Evolutionary conservation across 495 filamentous ascomycete genomes (phyloP), one percentile per base, ranked within the genome.

Genomic region (Entonaema liquescens): DNA sequence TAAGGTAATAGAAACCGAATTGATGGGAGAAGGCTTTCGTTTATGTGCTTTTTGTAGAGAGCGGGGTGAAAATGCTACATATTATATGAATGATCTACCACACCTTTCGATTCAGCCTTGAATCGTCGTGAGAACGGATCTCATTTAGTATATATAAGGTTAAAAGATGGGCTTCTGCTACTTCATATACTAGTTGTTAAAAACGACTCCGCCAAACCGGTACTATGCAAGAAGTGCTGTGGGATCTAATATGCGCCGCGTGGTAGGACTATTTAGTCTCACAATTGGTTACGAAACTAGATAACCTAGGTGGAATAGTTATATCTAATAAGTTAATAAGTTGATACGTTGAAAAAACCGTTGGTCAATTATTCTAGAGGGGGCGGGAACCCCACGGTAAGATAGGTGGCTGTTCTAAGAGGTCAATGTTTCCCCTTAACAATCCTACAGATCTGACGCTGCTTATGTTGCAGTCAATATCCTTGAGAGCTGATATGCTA

Each of bases 41-140:
- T 69, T 73, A 69, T 59, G 58, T 44, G 59, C 60, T 62, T 9
- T 33, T 73, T 42, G 26, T 33, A 29, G 62, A 29, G 62, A 69
- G 70, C 65, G 70, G 70, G 70, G 65, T 68, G 70, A 55, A 57
- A 66, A 69, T 65, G 65, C 29, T 73, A 73, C 70, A 59, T 73
- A 73, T 57, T 68, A 68, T 56, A 68, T 73, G 70, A 73, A 68
- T 73, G 65, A 62, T 33, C 60, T 73, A 17, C 57, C 61, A 68
- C 70, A 73, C 65, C 49, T 57, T 65, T 60, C 56, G 59, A 72
- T 61, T 65, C 65, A 59, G 60, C 59, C 61, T 55, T 65, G 61
- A 64, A 57, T 57, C 25, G 62, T 62, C 50, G 61, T 54, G 56
- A 59, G 49, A 54, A 60, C 25, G 61, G 62, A 57, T 52, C 52